Evolutionary conservation across 768 basidiomycete genomes (phyloP).

Genomic region (Serendipita sp.): DNA sequence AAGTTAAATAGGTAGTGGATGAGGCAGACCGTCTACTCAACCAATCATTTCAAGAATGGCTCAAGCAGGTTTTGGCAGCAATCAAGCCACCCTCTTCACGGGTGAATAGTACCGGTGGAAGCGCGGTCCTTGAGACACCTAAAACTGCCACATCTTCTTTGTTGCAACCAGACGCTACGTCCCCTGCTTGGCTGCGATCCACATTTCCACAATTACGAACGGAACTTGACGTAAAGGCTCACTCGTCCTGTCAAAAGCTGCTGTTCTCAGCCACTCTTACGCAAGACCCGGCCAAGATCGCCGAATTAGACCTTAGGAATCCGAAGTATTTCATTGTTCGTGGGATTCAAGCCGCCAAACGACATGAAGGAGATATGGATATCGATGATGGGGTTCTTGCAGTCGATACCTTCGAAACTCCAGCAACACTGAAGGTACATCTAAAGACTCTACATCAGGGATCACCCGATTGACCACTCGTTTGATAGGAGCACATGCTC

Average conservation of each 20-base stretch:
- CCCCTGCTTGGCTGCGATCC: conserved; percentile 40
- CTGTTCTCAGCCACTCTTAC: conserved; percentile 94
- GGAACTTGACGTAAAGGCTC: conserved; percentile 41
- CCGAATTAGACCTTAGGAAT: conserved; percentile 55
- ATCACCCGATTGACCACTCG: conserved; percentile 1
- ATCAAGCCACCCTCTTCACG: conserved; percentile 26
- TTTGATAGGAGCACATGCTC: conserved; percentile 65
- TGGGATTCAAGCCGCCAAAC: conserved; percentile 21
- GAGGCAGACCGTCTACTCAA: conserved; percentile 93
- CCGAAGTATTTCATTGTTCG: conserved; percentile 86
- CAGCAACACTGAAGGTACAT: conserved; percentile 50
- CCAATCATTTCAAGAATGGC: conserved; percentile 94
- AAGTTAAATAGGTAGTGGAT: conserved; percentile 60
- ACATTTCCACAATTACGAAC: conserved; percentile 26
- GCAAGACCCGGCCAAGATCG: conserved; percentile 83
- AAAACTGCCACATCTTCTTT: not conserved
- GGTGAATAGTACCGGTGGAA: not conserved
- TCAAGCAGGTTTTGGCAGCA: conserved; percentile 66
- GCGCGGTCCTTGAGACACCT: not conserved
- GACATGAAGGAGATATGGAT: conserved; percentile 29
- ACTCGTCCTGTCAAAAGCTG: conserved; percentile 76
- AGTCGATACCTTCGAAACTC: conserved; percentile 71
- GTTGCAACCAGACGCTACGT: conserved; percentile 37
- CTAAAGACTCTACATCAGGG: conserved; percentile 13
- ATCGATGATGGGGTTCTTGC: conserved; percentile 21